Base-by-base conservation (phyloP, 345 rosid species). In the Gossypium longicalyx region DNA sequence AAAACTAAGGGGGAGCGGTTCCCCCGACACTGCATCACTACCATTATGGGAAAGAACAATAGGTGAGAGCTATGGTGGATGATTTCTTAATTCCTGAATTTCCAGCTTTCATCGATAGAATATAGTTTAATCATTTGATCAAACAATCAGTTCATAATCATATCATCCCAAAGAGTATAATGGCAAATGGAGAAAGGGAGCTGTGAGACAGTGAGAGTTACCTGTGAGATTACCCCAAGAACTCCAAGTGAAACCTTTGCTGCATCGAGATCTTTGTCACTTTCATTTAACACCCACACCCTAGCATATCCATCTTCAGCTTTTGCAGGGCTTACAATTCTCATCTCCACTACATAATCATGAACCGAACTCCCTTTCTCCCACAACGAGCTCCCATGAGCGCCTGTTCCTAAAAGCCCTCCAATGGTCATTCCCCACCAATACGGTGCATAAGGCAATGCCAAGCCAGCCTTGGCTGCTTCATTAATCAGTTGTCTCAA, bases 361-460 rank as follows among this genome's bases (percentile, higher is more conserved):
- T 93, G 94, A 66, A 93, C 80, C 1, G 97, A 76, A 72, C 97
- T 91, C 34, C 97, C 98, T 61, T 78, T 86, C 16, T 83, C 88
- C 91, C 91, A 89, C 65, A 89, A 73, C 3, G 97, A 76, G 84
- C 98, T 93, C 7, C 98, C 98, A 10, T 93, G 98, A 19, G 98
- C 90, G 3, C 98, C 97, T 5, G 94, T 90, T 10, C 89, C 83
- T 78, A 93, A 16, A 27, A 93, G 54, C 2, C 98, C 98, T 12
- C 98, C 98, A 0, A 91, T 74, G 9, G 97, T 93, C 51, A 90
- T 38, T 10, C 97, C 97, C 94, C 94, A 93, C 97, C 97, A 93
- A 71, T 93, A 93, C 7, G 97, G 97, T 15, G 89, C 53, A 68
- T 91, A 84, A 0, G 98, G 91, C 74, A 93, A 81, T 0, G 97